These are phyloP conservation scores for Penstemon barbatus DNA, from an alignment of 257 asterid genomes.

Conservation along the genomic window DNA sequence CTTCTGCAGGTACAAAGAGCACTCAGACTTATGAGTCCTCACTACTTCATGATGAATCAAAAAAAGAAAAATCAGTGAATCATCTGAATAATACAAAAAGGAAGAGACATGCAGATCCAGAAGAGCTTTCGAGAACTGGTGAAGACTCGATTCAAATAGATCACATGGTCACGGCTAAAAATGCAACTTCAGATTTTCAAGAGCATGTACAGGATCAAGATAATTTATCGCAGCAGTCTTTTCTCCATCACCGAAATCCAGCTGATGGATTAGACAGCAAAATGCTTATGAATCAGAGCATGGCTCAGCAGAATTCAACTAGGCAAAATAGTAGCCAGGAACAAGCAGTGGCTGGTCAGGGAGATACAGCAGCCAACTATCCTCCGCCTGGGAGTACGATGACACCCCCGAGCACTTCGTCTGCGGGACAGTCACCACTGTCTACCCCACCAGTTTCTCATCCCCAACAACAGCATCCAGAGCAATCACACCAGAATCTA, in stretches of 20 bases:
- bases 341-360: conserved; percentile 29
- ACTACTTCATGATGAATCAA: conserved; percentile 25
- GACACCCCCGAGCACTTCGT: conserved; percentile 29
- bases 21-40: conserved; percentile 31
- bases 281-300: conserved; percentile 27
- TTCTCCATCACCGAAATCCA: conserved; percentile 15
- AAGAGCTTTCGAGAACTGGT: conserved; percentile 31
- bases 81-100: conserved; percentile 23
- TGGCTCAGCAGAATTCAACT: conserved; percentile 23
- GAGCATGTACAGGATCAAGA: conserved; percentile 30
- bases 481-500: conserved; percentile 36
- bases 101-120: conserved; percentile 24
- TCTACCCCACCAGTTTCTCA: conserved; percentile 37
- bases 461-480: conserved; percentile 44
- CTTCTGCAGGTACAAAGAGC: conserved; percentile 25
- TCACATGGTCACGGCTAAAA: conserved; percentile 28
- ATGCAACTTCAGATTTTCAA: conserved; percentile 27
- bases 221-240: conserved; percentile 22
- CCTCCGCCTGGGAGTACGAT: conserved; percentile 25
- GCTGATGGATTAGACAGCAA: conserved; percentile 17
- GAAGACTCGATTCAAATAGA: conserved; percentile 30
- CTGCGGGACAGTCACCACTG: conserved; percentile 29
- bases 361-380: conserved; percentile 26
- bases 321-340: conserved; percentile 24
- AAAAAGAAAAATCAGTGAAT: conserved; percentile 35